Conservation (phyloP, 2,329 filamentous ascomycete genomes). For the Neofusicoccum sp. region DNA sequence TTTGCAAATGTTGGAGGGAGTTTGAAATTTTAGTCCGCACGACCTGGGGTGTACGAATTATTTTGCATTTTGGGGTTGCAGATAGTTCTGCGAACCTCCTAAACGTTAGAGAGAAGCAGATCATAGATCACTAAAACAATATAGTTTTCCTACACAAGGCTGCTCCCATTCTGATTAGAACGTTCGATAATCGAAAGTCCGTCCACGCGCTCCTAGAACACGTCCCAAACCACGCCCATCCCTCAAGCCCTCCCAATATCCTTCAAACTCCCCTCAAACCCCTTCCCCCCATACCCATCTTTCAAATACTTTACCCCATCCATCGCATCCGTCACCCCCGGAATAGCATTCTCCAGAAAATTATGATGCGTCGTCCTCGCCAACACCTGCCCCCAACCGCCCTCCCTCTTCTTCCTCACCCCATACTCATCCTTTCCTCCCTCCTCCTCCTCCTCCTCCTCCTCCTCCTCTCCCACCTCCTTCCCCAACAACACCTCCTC, state of each 20-base stretch:
- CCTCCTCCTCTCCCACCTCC: constrained; percentile 23
- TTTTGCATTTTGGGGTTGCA: no score
- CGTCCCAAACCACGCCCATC: background rate
- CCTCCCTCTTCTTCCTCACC: constrained; percentile 23
- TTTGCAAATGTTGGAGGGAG: background rate
- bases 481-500: constrained; percentile 28
- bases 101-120: no score
- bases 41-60: no score
- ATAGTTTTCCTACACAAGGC: no score
- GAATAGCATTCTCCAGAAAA: constrained; percentile 27
- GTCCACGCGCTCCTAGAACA: no score
- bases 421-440: no score
- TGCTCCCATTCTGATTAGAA: no score
- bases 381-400: constrained; percentile 25
- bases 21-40: no score
- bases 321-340: constrained; percentile 28
- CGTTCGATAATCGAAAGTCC: no score
- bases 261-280: constrained; percentile 21
- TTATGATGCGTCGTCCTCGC: constrained; percentile 25
- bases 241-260: constrained; percentile 20
- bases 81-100: no score
- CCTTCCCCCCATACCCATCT: constrained; percentile 19
- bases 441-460: no score
- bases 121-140: no score
- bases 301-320: constrained; percentile 25